phyloP scores from a whole-genome alignment of 495 filamentous ascomycete species.

The Niebla homalea region DNA sequence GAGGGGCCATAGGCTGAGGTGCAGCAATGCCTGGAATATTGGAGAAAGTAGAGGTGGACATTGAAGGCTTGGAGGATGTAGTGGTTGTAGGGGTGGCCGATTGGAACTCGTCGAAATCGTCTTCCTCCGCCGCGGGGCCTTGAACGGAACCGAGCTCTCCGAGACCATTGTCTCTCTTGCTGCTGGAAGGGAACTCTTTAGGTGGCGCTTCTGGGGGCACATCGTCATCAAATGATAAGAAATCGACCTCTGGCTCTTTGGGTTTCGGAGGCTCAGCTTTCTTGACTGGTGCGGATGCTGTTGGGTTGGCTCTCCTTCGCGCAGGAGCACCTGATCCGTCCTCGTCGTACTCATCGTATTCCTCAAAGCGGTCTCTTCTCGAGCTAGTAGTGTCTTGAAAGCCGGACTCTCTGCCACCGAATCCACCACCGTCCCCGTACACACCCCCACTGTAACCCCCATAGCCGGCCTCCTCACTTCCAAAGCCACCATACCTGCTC shows the following conservation, averaged over 20 bases:
- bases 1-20: constrained; percentile 71
- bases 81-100: constrained; percentile 59
- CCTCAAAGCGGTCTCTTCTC: constrained; percentile 70
- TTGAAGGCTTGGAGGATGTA: constrained; percentile 30
- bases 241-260: constrained; percentile 74
- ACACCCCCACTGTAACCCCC: constrained; percentile 79
- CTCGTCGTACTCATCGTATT: constrained; percentile 94
- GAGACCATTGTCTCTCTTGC: constrained; percentile 27
- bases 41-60: constrained; percentile 44
- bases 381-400: constrained; percentile 51
- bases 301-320: constrained; percentile 32
- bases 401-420: constrained; percentile 55
- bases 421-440: constrained; percentile 87
- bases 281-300: constrained; percentile 36
- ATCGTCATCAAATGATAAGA: constrained; percentile 81
- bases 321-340: constrained; percentile 38
- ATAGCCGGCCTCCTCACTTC: constrained; percentile 55
- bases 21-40: constrained; percentile 54
- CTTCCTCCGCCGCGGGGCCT: constrained; percentile 51
- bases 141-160: constrained; percentile 34
- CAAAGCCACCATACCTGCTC: constrained; percentile 74
- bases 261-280: constrained; percentile 56
- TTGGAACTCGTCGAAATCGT: constrained; percentile 98
- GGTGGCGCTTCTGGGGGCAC: constrained; percentile 32
- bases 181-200: constrained; percentile 30